Conservation (phyloP, 169 alveolate genomes). For the Eimeria sp. region DNA sequence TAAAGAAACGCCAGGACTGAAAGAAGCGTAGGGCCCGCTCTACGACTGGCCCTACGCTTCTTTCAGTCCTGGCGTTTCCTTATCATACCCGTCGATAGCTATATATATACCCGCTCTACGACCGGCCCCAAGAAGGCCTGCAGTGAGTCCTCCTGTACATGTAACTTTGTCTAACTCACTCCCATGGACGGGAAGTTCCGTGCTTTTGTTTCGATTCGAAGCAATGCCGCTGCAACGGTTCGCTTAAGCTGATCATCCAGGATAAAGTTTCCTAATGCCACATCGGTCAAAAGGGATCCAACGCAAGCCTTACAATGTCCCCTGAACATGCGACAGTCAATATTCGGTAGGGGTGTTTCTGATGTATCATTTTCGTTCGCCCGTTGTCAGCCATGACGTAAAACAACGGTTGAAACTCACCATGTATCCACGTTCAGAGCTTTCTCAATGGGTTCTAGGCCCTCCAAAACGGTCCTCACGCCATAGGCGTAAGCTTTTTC, state of each 20-base stretch:
- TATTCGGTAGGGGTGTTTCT: not conserved
- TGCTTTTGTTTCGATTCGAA: constrained; percentile 10
- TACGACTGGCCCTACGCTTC: not conserved
- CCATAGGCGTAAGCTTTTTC: constrained; percentile 73
- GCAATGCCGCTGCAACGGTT: not conserved
- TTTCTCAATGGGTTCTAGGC: constrained; percentile 26
- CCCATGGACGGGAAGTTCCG: not conserved
- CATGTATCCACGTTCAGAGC: constrained; percentile 51
- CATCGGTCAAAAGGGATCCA: constrained; percentile 48
- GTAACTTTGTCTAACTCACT: not conserved
- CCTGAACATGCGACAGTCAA: constrained; percentile 15
- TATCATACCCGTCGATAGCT: not conserved
- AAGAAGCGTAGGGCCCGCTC: not conserved
- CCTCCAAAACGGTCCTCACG: constrained; percentile 41
- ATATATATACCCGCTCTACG: too few species aligned
- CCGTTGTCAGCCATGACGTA: not conserved
- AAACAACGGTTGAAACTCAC: constrained; percentile 3
- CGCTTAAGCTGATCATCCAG: constrained; percentile 21
- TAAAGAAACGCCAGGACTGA: not conserved
- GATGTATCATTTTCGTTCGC: not conserved
- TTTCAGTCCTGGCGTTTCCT: not conserved
- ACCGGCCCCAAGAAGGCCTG: not conserved
- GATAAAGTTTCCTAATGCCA: constrained; percentile 30
- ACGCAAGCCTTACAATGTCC: constrained; percentile 35
- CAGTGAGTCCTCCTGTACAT: not conserved